Conservation (phyloP, 2,329 filamentous ascomycete species). For the Aphanocladium album region DNA sequence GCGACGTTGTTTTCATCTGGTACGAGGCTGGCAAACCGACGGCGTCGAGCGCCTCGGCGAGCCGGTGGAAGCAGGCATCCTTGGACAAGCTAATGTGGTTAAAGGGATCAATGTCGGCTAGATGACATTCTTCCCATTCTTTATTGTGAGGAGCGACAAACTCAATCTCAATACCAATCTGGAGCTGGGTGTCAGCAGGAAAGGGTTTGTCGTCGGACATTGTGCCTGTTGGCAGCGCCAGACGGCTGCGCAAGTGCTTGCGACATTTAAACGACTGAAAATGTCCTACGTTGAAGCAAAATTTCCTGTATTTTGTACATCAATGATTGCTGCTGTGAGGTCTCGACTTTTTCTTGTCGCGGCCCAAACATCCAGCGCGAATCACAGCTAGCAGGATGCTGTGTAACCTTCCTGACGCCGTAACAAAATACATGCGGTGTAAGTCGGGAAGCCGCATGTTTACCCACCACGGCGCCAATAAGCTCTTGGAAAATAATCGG, state of each 20-base stretch:
- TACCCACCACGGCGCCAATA: too few species aligned
- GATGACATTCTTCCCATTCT: background rate
- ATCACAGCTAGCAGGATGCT: background rate
- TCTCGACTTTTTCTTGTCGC: too few species aligned
- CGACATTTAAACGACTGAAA: too few species aligned
- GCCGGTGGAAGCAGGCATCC: conserved; percentile 4
- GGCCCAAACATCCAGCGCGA: too few species aligned
- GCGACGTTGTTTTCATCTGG: background rate
- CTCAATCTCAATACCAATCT: conserved; percentile 18
- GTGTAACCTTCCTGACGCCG: background rate
- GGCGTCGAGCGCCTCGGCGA: background rate
- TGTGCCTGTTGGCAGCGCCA: too few species aligned
- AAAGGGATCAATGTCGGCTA: background rate
- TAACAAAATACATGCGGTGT: background rate
- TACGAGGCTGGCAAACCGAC: background rate
- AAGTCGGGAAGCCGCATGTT: background rate
- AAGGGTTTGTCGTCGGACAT: background rate
- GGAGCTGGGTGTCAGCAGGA: background rate
- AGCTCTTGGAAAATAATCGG: too few species aligned
- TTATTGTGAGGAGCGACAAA: conserved; percentile 14
- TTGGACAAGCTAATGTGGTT: background rate
- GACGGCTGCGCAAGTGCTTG: too few species aligned
- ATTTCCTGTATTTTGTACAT: too few species aligned
- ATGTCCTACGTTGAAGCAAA: too few species aligned
- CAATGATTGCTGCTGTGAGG: too few species aligned